Evolutionary conservation across 441 rosid genomes (phyloP).

Genomic region (Euphorbia celastroides): DNA sequence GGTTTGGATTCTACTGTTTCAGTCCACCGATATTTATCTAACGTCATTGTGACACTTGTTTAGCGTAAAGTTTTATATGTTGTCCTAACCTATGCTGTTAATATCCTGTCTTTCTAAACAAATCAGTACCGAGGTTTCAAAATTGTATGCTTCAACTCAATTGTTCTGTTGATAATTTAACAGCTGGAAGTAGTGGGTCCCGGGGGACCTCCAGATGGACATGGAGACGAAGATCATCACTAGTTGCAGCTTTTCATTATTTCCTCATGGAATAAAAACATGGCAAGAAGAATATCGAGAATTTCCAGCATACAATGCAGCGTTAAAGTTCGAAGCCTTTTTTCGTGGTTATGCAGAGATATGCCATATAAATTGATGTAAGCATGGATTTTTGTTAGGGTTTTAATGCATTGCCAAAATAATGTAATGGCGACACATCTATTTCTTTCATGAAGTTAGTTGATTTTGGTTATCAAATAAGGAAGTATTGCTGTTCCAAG

Average conservation of each 20-base stretch:
- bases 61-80: neutral
- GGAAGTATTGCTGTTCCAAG: neutral
- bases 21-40: neutral
- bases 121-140: neutral
- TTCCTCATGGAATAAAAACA: constrained; percentile 36
- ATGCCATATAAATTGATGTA: constrained; percentile 21
- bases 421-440: constrained; percentile 29
- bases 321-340: constrained; percentile 22
- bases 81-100: neutral
- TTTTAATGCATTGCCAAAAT: constrained; percentile 38
- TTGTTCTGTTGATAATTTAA: constrained; percentile 15
- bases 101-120: neutral
- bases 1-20: neutral
- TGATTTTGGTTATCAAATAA: constrained; percentile 1
- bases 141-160: neutral
- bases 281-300: constrained; percentile 31
- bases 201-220: constrained; percentile 92
- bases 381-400: constrained; percentile 26
- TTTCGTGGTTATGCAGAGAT: constrained; percentile 28
- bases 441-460: constrained; percentile 32
- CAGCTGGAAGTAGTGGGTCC: constrained; percentile 98
- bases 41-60: too few species aligned
- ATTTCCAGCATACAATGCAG: constrained; percentile 34
- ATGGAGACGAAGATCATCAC: constrained; percentile 60
- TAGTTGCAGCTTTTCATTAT: constrained; percentile 25